phyloP scores from a whole-genome alignment of 768 basidiomycete genomes.

The Lactifluus volemus region DNA sequence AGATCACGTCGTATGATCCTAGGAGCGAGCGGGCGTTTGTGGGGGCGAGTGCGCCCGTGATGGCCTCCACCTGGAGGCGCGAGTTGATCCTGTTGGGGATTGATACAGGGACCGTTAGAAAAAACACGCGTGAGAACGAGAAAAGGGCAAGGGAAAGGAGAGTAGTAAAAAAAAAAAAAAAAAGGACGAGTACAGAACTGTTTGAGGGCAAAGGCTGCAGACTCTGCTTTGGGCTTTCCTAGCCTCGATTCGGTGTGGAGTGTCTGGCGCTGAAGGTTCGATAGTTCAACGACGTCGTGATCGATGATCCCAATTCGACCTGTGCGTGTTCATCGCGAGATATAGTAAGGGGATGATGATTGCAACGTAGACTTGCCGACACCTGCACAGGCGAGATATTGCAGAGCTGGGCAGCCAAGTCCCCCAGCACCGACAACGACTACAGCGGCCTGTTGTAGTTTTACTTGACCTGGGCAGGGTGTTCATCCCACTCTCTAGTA shows the following conservation, averaged over 20 bases:
- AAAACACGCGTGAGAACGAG: neutral
- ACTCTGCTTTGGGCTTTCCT: slow-evolving; percentile 73
- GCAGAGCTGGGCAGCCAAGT: slow-evolving; percentile 89
- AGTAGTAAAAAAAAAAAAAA: no score
- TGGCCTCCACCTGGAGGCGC: slow-evolving; percentile 45
- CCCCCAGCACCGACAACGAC: slow-evolving; percentile 93
- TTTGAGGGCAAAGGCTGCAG: slow-evolving; percentile 62
- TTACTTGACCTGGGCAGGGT: slow-evolving; percentile 60
- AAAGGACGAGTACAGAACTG: slow-evolving; percentile 36
- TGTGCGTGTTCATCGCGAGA: slow-evolving; percentile 23
- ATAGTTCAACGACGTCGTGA: slow-evolving; percentile 78
- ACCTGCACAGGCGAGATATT: slow-evolving; percentile 89
- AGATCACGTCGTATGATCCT: slow-evolving; percentile 57
- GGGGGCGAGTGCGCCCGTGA: slow-evolving; percentile 45
- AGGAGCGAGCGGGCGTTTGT: slow-evolving; percentile 59
- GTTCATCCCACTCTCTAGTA: no score
- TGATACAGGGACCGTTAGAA: neutral
- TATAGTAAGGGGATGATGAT: neutral
- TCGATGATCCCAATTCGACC: slow-evolving; percentile 83
- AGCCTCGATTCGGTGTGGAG: slow-evolving; percentile 67
- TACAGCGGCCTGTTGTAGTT: slow-evolving; percentile 64
- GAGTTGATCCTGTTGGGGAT: slow-evolving; percentile 61
- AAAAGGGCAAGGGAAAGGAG: neutral
- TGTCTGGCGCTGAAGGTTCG: slow-evolving; percentile 91
- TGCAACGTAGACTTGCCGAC: slow-evolving; percentile 49